Percentiles rank a stretch among this genome's conserved stretches.
These are phyloP conservation scores for Solanum pennellii DNA, from an alignment of 257 asterid genomes.

Conservation along the genomic window DNA sequence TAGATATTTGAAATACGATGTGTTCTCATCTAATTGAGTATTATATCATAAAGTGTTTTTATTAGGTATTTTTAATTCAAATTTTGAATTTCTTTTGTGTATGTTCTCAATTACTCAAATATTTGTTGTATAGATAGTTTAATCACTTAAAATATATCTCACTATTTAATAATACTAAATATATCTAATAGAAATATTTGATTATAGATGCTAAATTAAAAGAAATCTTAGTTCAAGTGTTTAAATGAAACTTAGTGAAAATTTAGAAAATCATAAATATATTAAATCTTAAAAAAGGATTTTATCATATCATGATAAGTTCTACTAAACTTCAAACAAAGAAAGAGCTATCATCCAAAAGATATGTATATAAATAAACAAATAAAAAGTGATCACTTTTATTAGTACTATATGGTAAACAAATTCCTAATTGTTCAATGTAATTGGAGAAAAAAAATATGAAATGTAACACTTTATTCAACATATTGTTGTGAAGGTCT, in stretches of 20 bases:
- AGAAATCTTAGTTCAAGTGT: too few species aligned
- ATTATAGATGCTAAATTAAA: too few species aligned
- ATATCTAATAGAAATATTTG: too few species aligned
- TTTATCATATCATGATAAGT: background rate
- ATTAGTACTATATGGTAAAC: too few species aligned
- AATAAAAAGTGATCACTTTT: background rate
- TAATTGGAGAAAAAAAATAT: background rate
- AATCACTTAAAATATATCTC: too few species aligned
- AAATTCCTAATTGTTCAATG: background rate
- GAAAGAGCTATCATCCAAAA: background rate
- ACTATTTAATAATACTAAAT: too few species aligned
- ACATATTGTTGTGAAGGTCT: background rate
- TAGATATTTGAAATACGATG: background rate
- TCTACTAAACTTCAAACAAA: background rate
- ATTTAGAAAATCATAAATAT: too few species aligned
- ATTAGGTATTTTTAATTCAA: too few species aligned
- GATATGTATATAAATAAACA: background rate
- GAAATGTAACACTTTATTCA: background rate
- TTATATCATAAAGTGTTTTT: too few species aligned
- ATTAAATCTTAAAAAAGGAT: background rate
- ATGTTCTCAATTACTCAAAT: background rate
- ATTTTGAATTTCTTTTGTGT: background rate
- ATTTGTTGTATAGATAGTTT: too few species aligned
- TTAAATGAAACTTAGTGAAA: too few species aligned
- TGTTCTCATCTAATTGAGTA: too few species aligned